A percentile compares a stretch with the other conserved stretches of the same genome.
Conservation (phyloP, 179 eudicot genomes). For the Actinidia polygama region DNA sequence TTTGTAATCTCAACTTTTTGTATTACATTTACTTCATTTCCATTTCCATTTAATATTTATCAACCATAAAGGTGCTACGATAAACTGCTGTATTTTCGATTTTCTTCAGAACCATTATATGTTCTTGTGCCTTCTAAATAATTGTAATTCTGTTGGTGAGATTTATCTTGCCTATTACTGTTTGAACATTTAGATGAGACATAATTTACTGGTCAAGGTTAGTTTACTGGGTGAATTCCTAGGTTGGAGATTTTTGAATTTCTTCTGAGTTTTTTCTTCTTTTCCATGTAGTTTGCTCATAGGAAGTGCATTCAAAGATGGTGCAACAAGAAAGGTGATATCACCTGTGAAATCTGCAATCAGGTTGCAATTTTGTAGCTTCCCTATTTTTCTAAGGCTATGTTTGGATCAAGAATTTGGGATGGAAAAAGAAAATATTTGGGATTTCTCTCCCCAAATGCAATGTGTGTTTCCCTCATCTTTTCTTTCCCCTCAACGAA, state of each 20-base stretch:
- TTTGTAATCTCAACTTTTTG: background rate
- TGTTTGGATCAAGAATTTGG: too few species aligned
- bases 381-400: background rate
- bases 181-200: background rate
- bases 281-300: slow-evolving; percentile 75
- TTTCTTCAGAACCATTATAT: background rate
- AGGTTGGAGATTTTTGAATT: background rate
- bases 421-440: too few species aligned
- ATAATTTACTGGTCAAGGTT: background rate
- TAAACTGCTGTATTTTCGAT: background rate
- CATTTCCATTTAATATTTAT: background rate
- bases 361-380: slow-evolving; percentile 52
- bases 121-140: background rate
- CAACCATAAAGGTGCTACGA: background rate
- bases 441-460: too few species aligned
- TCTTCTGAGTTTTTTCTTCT: background rate
- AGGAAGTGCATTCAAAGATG: slow-evolving; percentile 89
- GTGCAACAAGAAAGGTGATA: slow-evolving; percentile 96
- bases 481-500: too few species aligned
- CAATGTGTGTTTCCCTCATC: too few species aligned
- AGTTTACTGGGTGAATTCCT: background rate
- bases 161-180: background rate
- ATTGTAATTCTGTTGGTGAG: background rate
- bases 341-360: slow-evolving; percentile 88
- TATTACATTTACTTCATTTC: background rate